Evolutionary conservation across 2,329 filamentous ascomycete species (phyloP).

Genomic region (Hirsutella rhossiliensis): DNA sequence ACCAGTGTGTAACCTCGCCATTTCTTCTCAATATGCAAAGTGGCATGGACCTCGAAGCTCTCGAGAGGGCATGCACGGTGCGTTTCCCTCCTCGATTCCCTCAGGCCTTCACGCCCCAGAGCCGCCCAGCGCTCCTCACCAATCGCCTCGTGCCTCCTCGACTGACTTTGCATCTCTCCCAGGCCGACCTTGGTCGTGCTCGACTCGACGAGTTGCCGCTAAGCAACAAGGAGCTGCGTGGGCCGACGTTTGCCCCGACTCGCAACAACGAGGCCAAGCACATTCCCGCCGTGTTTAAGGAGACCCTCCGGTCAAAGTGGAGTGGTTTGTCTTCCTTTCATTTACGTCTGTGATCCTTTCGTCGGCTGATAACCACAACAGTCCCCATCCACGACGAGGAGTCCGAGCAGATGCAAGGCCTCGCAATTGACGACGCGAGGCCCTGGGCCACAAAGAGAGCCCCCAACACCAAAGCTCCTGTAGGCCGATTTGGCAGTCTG

Average conservation of each 20-base stretch:
- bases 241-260: slow-evolving; percentile 7
- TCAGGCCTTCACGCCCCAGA: too few relatives aligned
- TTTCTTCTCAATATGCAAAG: too few relatives aligned
- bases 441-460: slow-evolving; percentile 9
- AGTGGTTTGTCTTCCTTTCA: slow-evolving; percentile 3
- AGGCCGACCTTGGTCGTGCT: slow-evolving; percentile 11
- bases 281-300: slow-evolving; percentile 4
- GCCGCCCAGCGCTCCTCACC: too few relatives aligned
- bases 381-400: slow-evolving; percentile 11
- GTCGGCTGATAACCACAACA: slow-evolving; percentile 2
- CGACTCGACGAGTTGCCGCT: slow-evolving; percentile 12
- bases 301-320: slow-evolving; percentile 8
- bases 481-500: too few relatives aligned
- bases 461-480: background rate
- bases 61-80: background rate
- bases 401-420: slow-evolving; percentile 10
- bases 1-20: too few relatives aligned
- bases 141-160: background rate
- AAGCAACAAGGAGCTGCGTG: slow-evolving; percentile 4
- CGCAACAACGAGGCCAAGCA: slow-evolving; percentile 4
- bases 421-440: slow-evolving; percentile 7
- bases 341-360: too few relatives aligned
- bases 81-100: background rate
- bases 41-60: background rate
- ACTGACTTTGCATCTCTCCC: background rate